Evolutionary conservation across 345 rosid genomes (phyloP), one percentile per base, ranked within the genome.

Genomic region (Euphorbia tirucalli): DNA sequence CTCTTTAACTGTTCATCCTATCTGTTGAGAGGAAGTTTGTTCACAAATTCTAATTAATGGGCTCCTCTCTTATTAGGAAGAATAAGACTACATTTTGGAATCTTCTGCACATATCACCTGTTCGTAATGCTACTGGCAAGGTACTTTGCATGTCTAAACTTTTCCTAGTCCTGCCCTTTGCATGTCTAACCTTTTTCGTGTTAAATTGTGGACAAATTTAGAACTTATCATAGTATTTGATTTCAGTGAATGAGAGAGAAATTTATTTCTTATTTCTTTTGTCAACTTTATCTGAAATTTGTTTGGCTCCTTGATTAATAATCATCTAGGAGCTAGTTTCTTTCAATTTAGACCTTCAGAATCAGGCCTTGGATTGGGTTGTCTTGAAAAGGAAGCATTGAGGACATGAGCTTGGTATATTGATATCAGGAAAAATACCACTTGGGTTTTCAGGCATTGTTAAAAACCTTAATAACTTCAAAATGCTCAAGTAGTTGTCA

Each of bases 111-210:
- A 82, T 92, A 65, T 89, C 99, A 35, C 99, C 97, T 4, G 81
- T 95, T 75, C 93, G 97, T 65, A 87, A 88, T 83, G 97, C 99
- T 71, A 85, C 90, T 56, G 99, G 99, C 75, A 95, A 95, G 99
- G 97, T 94, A 89, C 56, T 70, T 21, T 48, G 56, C 48, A 22
- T 56, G 61, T 68, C 52, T 44, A 59, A 72, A 68, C 48, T 57
- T 74, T 39, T 49, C n/a, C 50, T 63, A 27, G 31, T 31, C 35
- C 65, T 48, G 19, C 2, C 21, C 30, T 32, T 49, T 69, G n/a
- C 37, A 16, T 35, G 21, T 27, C 3, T 5, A 57, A 18, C 25
- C 30, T 14, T 60, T 46, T 46, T 31, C 44, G 10, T 61, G 68
- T 55, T 27, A 28, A 54, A 48, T 5, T 16, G 52, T 13, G 11